phyloP scores from a whole-genome alignment of 306 rosid genomes.

The Vicia sativa region DNA sequence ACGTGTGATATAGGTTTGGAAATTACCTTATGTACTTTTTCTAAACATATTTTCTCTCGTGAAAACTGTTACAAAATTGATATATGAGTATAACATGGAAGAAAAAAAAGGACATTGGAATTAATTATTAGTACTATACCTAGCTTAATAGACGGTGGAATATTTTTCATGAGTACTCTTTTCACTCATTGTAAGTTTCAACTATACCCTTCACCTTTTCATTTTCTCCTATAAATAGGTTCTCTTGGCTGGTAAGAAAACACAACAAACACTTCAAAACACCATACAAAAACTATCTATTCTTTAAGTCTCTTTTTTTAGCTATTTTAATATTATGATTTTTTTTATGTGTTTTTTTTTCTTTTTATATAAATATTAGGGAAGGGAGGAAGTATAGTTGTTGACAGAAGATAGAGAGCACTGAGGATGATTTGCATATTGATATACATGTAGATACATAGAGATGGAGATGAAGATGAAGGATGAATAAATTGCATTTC shows the following conservation, averaged over 20 bases:
- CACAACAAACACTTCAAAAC: conserved; percentile 36
- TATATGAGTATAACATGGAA: conserved; percentile 36
- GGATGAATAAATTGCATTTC: conserved; percentile 34
- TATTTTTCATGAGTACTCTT: conserved; percentile 34
- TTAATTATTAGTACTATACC: conserved; percentile 17
- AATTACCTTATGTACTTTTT: conserved; percentile 47
- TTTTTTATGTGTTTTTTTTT: not conserved
- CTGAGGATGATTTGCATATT: conserved; percentile 57
- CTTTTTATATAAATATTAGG: not conserved
- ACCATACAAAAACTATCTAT: not conserved
- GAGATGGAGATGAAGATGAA: not conserved
- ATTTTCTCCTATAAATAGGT: conserved; percentile 61
- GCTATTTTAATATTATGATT: not conserved
- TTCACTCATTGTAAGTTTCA: conserved; percentile 38
- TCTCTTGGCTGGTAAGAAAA: conserved; percentile 37
- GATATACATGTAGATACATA: not conserved
- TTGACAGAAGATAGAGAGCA: conserved; percentile 99
- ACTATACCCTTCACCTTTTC: not conserved
- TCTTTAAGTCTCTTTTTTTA: conserved; percentile 1
- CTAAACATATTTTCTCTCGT: conserved; percentile 50
- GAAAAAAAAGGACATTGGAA: conserved; percentile 24
- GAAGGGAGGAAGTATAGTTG: conserved; percentile 46
- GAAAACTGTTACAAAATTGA: conserved; percentile 56
- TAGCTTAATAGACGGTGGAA: conserved; percentile 33
- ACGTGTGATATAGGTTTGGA: conserved; percentile 40